Evolutionary conservation across 441 rosid genomes (phyloP), one percentile per base, ranked within the genome.

Genomic region (Eruca vesicaria): DNA sequence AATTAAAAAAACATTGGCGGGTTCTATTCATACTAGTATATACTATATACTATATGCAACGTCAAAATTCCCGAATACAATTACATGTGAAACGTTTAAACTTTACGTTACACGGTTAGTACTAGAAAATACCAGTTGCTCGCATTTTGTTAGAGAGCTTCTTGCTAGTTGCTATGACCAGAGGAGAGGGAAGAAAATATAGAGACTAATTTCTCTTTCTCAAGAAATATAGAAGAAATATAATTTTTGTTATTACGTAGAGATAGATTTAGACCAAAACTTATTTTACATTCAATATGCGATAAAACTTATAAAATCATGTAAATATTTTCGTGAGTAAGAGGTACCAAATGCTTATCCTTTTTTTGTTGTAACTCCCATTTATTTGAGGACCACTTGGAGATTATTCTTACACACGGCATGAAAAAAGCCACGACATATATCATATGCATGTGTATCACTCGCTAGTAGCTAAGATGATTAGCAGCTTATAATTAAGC

Each of bases 351-450:
- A 71, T 20, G 35, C 2, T 48, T 48, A 48, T 52, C 50, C 45
- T 48, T n/a, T n/a, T 48, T 62, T 33, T 52, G 55, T 33, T 33
- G 68, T 4, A 9, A 36, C 36, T 52, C 35, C 67, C 9, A 35
- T 1, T 21, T 41, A 57, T 41, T 2, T 16, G 53, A 60, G 41
- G 74, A 43, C 66, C 67, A 70, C 32, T 28, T 45, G 16, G 52
- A 33, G 62, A 53, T 32, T 33, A 68, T 53, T 68, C 41, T 33
- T 68, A n/a, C 63, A 20, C 71, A 33, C 20, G 31, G 61, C 71
- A 52, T 67, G 61, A 32, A 19, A 50, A 48, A 68, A 7, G 50
- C 19, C 62, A 68, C 48, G 33, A 33, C 33, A 68, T 33, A 32
- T 67, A 45, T 19, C 9, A 35, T 20, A 55, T 35, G 9, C 32